Percentiles rank a stretch among this genome's conserved stretches.
Conservation (phyloP, 2,329 filamentous ascomycete genomes). For the Celoporthe dispersa region DNA sequence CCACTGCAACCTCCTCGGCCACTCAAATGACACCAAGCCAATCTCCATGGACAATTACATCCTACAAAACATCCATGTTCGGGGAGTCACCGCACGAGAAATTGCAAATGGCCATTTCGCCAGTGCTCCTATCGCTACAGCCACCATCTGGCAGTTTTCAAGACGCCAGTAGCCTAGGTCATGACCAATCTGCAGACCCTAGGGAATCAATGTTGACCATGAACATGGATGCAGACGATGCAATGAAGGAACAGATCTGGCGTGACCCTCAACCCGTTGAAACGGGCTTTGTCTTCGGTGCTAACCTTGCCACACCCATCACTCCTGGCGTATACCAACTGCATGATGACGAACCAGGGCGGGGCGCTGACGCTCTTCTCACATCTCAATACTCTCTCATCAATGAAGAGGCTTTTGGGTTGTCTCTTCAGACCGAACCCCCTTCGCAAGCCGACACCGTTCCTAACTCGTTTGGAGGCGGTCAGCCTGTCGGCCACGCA, state of each 20-base stretch:
- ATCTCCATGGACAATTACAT: background rate
- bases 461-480: background rate
- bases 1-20: background rate
- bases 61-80: background rate
- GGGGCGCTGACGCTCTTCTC: background rate
- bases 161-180: background rate
- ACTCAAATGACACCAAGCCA: background rate
- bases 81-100: background rate
- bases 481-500: background rate
- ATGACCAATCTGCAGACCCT: background rate
- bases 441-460: background rate
- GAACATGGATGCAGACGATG: background rate
- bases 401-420: background rate
- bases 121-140: background rate
- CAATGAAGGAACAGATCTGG: background rate
- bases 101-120: background rate
- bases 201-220: background rate
- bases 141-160: background rate
- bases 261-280: background rate
- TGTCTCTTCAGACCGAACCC: background rate
- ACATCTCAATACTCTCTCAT: background rate
- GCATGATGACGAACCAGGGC: background rate
- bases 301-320: background rate
- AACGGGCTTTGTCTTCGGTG: too few species aligned
- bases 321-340: background rate